phyloP scores from a whole-genome alignment of 768 basidiomycete genomes.

The Pleurotus djamor region DNA sequence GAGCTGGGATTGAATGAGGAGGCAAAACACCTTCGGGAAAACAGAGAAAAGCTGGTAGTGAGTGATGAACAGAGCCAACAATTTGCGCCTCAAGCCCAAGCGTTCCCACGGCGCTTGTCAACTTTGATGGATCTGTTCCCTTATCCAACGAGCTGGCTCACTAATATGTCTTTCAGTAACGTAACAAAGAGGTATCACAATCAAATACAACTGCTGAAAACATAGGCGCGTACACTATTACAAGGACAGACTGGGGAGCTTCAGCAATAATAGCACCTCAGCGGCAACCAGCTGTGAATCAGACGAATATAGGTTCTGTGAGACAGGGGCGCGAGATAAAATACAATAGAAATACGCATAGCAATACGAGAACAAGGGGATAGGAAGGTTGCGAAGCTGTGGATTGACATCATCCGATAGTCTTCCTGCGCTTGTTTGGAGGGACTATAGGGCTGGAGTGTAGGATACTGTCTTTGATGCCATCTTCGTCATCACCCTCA shows the following conservation, averaged over 20 bases:
- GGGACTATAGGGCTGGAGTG: conserved; percentile 1
- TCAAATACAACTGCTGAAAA: neutral
- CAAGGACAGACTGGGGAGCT: too few species aligned
- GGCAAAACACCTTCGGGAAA: conserved; percentile 4
- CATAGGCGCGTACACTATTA: neutral
- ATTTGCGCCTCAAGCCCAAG: conserved; percentile 1
- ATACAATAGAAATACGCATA: conserved; percentile 7
- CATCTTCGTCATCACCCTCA: conserved; percentile 24
- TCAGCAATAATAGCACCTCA: too few species aligned
- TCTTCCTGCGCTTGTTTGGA: conserved; percentile 12
- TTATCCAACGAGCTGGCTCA: neutral
- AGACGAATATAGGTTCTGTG: neutral
- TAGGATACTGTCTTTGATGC: conserved; percentile 9
- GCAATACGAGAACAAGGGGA: conserved; percentile 7
- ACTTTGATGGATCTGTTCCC: conserved; percentile 2
- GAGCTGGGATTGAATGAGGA: neutral
- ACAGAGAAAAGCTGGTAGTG: conserved; percentile 4
- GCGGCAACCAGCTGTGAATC: neutral
- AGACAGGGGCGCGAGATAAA: neutral
- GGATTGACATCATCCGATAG: conserved; percentile 4
- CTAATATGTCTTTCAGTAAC: too few species aligned
- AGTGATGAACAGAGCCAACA: conserved; percentile 5
- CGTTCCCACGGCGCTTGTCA: conserved; percentile 6
- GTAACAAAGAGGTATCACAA: too few species aligned
- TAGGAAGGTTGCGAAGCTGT: neutral